A percentile compares a stretch with the other conserved stretches of the same genome.
phyloP scores from a whole-genome alignment of 306 rosid genomes.

The Medicago ruthenica region DNA sequence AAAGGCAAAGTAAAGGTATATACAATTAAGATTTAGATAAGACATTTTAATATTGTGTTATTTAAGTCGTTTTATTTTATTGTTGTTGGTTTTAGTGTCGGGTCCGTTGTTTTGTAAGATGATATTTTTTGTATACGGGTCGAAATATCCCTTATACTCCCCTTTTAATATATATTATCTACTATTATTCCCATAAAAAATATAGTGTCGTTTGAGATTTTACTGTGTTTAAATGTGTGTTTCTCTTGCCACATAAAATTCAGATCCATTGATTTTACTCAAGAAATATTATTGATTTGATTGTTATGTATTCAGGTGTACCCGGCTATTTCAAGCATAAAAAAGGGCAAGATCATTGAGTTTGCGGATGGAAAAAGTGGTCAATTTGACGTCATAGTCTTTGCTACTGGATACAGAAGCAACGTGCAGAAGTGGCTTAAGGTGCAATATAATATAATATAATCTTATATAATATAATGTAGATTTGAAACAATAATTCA shows the following conservation, averaged over 20 bases:
- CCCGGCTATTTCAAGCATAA: constrained; percentile 47
- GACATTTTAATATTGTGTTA: no score
- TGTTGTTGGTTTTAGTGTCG: no score
- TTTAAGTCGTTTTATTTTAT: no score
- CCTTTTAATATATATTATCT: no score
- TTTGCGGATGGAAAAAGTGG: constrained; percentile 51
- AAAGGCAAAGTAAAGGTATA: constrained; percentile 59
- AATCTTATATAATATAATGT: background rate
- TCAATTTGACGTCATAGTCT: constrained; percentile 59
- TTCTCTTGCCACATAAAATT: background rate
- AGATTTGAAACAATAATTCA: background rate
- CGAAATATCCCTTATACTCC: no score
- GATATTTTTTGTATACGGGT: no score
- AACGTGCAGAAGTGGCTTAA: constrained; percentile 67
- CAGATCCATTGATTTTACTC: no score
- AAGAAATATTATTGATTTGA: background rate
- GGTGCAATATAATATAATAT: constrained; percentile 42
- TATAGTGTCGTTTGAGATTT: background rate
- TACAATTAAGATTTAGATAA: background rate
- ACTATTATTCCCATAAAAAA: no score
- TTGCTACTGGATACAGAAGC: constrained; percentile 74
- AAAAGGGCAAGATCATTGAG: constrained; percentile 30
- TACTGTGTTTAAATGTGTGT: background rate
- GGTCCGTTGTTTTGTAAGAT: no score
- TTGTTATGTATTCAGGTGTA: constrained; percentile 47